Base-by-base conservation (phyloP, 495 filamentous ascomycete genomes). In the Xylaria curta region DNA sequence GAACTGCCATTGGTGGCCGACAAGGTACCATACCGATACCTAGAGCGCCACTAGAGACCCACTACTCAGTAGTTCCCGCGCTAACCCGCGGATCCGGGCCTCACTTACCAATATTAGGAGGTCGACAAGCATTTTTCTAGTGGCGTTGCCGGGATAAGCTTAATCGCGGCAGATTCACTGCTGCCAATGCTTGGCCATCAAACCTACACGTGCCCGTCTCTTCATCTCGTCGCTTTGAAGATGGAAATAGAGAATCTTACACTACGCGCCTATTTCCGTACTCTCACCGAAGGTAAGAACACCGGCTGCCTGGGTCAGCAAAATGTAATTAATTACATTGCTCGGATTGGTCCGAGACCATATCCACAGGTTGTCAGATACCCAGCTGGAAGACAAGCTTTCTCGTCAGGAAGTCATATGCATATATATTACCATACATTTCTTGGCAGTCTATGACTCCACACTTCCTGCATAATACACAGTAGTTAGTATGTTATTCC, bases 101-200 rank as follows among this genome's bases (percentile, higher is more conserved):
- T 46, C 24, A 63, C 60, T 46, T 42, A 63, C 60, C 38, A 44
- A 33, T 26, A 63, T 44, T 26, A 56, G 65, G 47, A 56, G 65
- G 65, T 56, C 46, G 33, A 56, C 49, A 67, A 67, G 65, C 65
- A 56, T 2, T 63, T 67, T 44, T 56, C 28, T 19, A 4, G 49
- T 67, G 65, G 49, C 65, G 36, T 44, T 56, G n/a, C 36, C 31
- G 21, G 49, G 47, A 56, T 56, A n/a, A 66, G 63, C 63, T 53
- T n/a, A 26, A 38, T 47, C 8, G 62, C 42, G 40, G 62, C 42
- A 65, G 42, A 10, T 65, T 24, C 28, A 19, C 47, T 47, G 17
- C 62, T 49, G 49, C 54, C 72, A 72, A 72, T 73, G 58, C 72
- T 78, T 78, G 70, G 72, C 74, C 76, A 66, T 68, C 42, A 68